These are phyloP conservation scores for Chenopodium quinoa DNA, from an alignment of 148 eudicot genomes.

Conservation along the genomic window DNA sequence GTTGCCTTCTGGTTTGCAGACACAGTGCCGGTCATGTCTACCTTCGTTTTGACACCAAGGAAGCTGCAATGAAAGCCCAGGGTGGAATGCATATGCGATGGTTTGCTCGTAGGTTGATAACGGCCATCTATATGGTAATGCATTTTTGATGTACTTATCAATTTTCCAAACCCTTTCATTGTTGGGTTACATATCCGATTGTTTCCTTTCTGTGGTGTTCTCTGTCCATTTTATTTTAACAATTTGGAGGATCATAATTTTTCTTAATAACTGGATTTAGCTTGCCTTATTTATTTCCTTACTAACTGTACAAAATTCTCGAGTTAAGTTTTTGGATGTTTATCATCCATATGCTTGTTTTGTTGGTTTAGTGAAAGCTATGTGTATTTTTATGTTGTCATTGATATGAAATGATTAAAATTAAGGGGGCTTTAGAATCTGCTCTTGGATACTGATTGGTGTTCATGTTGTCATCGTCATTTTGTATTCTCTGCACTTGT, in stretches of 20 bases:
- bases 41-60: slow-evolving; percentile 70
- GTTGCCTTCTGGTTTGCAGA: slow-evolving; percentile 37
- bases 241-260: neutral
- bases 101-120: slow-evolving; percentile 87
- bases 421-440: too few species aligned
- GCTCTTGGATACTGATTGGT: too few species aligned
- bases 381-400: neutral
- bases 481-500: neutral
- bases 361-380: neutral
- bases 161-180: neutral
- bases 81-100: slow-evolving; percentile 85
- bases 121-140: slow-evolving; percentile 85
- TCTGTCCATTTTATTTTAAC: neutral
- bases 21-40: slow-evolving; percentile 91
- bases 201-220: neutral
- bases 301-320: neutral
- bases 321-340: neutral
- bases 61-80: slow-evolving; percentile 76
- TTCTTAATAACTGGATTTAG: neutral
- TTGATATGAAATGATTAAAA: neutral
- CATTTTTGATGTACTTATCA: neutral
- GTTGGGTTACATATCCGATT: neutral
- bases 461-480: neutral
- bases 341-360: neutral
- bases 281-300: neutral